Evolutionary conservation across 495 filamentous ascomycete species (phyloP), one percentile per base, ranked within the genome.

Genomic region (Neurospora sp.): DNA sequence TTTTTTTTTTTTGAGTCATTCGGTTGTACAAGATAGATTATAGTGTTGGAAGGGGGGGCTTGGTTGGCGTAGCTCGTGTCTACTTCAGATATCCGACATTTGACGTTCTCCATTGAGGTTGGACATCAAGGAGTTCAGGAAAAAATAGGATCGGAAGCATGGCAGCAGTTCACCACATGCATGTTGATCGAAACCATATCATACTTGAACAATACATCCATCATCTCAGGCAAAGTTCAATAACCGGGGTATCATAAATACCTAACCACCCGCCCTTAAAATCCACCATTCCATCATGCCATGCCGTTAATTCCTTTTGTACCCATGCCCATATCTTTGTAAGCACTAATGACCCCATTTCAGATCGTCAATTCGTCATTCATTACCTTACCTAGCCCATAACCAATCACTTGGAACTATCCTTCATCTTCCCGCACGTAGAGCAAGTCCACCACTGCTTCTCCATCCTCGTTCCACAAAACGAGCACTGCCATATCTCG

Each of bases 391-490:
- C 10, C 40, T 12, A 12, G 12, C 11, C 40, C 66, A 3, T n/a
- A 44, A 68, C 74, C 38, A 61, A 18, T 74, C 40, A 78, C 81
- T 75, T 89, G 10, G 88, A 90, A 31, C 79, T 85, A 46, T 82
- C 78, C 82, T 93, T 94, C 87, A 94, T 88, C 22, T 78, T 84
- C 16, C 91, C 90, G 77, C 91, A 94, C 12, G 78, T 77, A 3
- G 88, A 87, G 73, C 92, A 94, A n/a, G 91, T 91, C 91, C 91
- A 93, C 91, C 91, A 94, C 73, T 91, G 86, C 31, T 82, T 83
- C 71, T 93, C 89, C 85, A 92, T 91, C 48, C 86, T 85, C 5
- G 84, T 87, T 3, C 87, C 88, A 73, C 92, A 94, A 31, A 80
- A 82, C 48, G 84, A 81, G 70, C 94, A 97, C 16, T 88, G 79